Percentiles rank a stretch among this genome's conserved stretches.
Evolutionary conservation across 257 asterid species (phyloP).

Genomic region (Capsicum rhomboideum): DNA sequence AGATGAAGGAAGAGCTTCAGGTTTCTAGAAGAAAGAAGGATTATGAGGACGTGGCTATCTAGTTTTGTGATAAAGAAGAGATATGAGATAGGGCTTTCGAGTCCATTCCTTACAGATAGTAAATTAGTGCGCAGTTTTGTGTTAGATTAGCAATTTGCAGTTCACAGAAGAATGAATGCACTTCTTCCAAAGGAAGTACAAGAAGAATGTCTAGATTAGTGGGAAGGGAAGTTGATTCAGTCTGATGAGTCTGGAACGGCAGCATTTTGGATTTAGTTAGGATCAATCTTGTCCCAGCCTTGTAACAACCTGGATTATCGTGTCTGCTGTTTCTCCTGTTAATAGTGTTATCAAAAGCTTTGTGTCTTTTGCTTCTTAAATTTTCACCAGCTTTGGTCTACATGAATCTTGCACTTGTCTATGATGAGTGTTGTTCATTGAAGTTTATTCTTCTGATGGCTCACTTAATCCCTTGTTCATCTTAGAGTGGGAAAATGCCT

Average conservation of each 20-base stretch:
- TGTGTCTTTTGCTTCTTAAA: background rate
- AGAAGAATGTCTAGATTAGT: background rate
- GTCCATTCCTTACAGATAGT: background rate
- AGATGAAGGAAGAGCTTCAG: background rate
- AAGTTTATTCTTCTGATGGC: background rate
- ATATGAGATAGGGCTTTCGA: background rate
- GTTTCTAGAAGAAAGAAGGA: background rate
- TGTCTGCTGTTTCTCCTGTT: background rate
- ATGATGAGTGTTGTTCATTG: background rate
- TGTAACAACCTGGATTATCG: background rate
- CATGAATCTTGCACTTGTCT: background rate
- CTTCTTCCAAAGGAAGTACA: background rate
- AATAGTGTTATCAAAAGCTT: background rate
- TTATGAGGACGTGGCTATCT: background rate
- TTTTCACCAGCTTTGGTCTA: background rate
- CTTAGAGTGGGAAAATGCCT: conserved; percentile 40
- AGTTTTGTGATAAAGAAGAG: background rate
- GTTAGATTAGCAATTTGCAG: background rate
- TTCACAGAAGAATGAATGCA: background rate
- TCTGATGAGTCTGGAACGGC: background rate
- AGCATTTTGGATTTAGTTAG: background rate
- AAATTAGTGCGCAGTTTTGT: background rate
- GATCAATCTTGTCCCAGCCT: background rate
- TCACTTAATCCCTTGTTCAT: background rate
- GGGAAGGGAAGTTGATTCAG: background rate